Evolutionary conservation across 257 asterid species (phyloP).

Genomic region (Solanum acaule): DNA sequence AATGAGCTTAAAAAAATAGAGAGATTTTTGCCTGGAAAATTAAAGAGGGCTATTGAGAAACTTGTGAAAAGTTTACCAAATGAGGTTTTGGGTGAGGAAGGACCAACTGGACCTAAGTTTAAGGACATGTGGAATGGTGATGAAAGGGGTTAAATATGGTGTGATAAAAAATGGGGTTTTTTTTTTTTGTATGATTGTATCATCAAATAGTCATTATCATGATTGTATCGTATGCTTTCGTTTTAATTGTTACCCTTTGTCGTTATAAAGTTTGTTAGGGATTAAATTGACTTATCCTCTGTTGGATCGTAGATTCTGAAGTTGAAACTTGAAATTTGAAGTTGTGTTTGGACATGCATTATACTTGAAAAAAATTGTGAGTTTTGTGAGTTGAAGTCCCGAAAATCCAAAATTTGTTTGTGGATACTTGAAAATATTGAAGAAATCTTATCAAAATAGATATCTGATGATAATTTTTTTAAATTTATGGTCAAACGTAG

Average conservation of each 20-base stretch:
- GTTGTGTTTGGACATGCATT: too few relatives aligned
- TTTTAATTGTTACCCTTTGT: background rate
- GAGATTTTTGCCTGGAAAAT: constrained; percentile 42
- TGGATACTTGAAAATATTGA: too few relatives aligned
- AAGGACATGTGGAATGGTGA: constrained; percentile 77
- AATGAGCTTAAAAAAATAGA: constrained; percentile 41
- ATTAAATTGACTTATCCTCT: too few relatives aligned
- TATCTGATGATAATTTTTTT: too few relatives aligned
- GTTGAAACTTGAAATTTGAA: too few relatives aligned
- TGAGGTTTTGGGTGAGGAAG: constrained; percentile 76
- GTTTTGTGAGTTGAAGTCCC: too few relatives aligned
- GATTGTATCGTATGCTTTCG: background rate
- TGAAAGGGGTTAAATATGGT: constrained; percentile 35
- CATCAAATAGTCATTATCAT: background rate
- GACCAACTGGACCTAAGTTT: constrained; percentile 78
- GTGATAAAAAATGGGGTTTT: background rate
- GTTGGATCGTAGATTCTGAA: too few relatives aligned
- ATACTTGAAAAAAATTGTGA: too few relatives aligned
- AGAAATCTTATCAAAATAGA: too few relatives aligned
- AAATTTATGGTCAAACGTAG: too few relatives aligned
- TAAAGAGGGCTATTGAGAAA: constrained; percentile 32
- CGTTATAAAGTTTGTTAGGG: background rate
- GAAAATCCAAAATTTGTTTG: too few relatives aligned
- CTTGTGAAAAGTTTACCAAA: constrained; percentile 37
- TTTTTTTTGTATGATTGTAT: background rate